Evolutionary conservation across 2,329 filamentous ascomycete genomes (phyloP).

Genomic region (Cyanodermella asteris): DNA sequence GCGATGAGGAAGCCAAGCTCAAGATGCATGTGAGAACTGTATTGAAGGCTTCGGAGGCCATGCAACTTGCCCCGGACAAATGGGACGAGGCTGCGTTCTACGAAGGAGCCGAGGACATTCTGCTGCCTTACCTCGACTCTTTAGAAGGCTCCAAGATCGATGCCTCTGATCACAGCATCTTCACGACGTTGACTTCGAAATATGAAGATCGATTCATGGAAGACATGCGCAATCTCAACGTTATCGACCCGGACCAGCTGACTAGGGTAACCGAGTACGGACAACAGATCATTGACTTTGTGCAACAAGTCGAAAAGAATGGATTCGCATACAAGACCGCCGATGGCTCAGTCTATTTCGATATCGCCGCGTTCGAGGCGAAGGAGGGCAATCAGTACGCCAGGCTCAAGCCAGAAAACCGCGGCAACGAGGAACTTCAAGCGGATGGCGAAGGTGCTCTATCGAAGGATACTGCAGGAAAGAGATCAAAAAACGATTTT

Average conservation of each 20-base stretch:
- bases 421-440: slow-evolving; percentile 59
- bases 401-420: slow-evolving; percentile 62
- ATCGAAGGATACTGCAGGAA: slow-evolving; percentile 35
- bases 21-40: slow-evolving; percentile 67
- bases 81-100: slow-evolving; percentile 27
- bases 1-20: slow-evolving; percentile 64
- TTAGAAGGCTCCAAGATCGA: slow-evolving; percentile 34
- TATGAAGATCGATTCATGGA: slow-evolving; percentile 76
- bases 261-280: slow-evolving; percentile 89
- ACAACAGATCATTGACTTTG: slow-evolving; percentile 65
- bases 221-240: slow-evolving; percentile 73
- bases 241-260: slow-evolving; percentile 57
- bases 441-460: slow-evolving; percentile 81
- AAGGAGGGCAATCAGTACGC: slow-evolving; percentile 68
- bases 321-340: slow-evolving; percentile 56
- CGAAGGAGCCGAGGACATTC: slow-evolving; percentile 39
- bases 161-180: slow-evolving; percentile 48
- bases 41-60: slow-evolving; percentile 24
- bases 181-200: slow-evolving; percentile 63
- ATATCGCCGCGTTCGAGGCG: slow-evolving; percentile 61
- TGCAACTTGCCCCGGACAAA: slow-evolving; percentile 10
- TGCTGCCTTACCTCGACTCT: slow-evolving; percentile 63
- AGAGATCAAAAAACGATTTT: slow-evolving; percentile 65
- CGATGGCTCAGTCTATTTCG: slow-evolving; percentile 84
- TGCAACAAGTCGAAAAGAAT: slow-evolving; percentile 62